These are phyloP conservation scores for Chrysoporthe puriensis DNA, from an alignment of 2,329 filamentous ascomycete species.

Conservation along the genomic window DNA sequence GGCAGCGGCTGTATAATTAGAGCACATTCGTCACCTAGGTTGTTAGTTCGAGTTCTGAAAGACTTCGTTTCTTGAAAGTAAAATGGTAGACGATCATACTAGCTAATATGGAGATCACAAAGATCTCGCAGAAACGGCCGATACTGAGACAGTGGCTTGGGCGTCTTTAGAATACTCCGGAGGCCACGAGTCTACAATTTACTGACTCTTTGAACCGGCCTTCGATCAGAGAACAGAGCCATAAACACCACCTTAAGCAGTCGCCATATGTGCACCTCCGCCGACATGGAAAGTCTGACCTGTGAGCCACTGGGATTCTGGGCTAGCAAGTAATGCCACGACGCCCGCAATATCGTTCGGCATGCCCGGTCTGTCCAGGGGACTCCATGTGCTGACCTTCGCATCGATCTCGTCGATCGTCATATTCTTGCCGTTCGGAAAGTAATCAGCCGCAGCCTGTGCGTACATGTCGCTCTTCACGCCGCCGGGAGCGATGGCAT, in stretches of 20 bases:
- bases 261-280: slow-evolving; percentile 29
- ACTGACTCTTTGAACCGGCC: not conserved
- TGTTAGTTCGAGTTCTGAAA: no score
- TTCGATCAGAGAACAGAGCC: not conserved
- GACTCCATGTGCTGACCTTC: slow-evolving; percentile 16
- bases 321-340: slow-evolving; percentile 42
- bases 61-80: not conserved
- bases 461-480: slow-evolving; percentile 26
- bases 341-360: slow-evolving; percentile 40
- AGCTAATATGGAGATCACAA: not conserved
- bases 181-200: not conserved
- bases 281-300: slow-evolving; percentile 30
- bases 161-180: no score
- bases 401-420: slow-evolving; percentile 24
- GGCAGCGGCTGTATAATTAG: no score
- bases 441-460: slow-evolving; percentile 23
- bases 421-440: slow-evolving; percentile 20
- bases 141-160: not conserved
- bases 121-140: not conserved
- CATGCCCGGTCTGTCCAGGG: slow-evolving; percentile 19
- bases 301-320: slow-evolving; percentile 29
- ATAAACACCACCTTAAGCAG: not conserved
- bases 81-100: not conserved
- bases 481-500: slow-evolving; percentile 31
- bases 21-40: no score